phyloP scores from a whole-genome alignment of 202 grass and related monocot genomes.

The Zoysia matrella region DNA sequence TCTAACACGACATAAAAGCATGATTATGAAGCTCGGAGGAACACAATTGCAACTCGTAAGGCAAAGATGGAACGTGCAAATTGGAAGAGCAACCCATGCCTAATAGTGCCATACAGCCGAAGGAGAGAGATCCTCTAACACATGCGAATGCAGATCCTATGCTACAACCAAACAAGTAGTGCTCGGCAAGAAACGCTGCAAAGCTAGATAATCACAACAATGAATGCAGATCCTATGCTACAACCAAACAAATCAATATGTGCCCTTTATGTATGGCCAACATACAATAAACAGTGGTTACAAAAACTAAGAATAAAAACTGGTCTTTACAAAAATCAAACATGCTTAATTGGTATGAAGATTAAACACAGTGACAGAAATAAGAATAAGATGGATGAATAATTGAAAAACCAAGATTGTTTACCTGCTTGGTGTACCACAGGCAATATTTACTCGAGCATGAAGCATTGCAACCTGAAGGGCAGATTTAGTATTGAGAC shows the following conservation, averaged over 20 bases:
- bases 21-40: not conserved
- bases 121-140: no score
- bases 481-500: slow-evolving; percentile 10
- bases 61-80: no score
- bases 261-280: slow-evolving; percentile 12
- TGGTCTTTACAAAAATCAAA: slow-evolving; percentile 17
- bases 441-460: slow-evolving; percentile 82
- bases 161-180: not conserved
- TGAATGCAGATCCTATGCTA: not conserved
- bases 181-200: not conserved
- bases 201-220: not conserved
- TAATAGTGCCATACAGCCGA: no score
- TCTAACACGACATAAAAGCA: not conserved
- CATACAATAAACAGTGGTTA: not conserved
- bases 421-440: slow-evolving; percentile 95
- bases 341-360: not conserved
- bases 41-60: no score
- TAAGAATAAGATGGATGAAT: slow-evolving; percentile 25
- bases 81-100: no score
- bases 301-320: not conserved
- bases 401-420: slow-evolving; percentile 30
- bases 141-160: no score
- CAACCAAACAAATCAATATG: slow-evolving; percentile 6
- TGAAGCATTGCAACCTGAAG: slow-evolving; percentile 68
- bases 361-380: slow-evolving; percentile 1